Conservation (phyloP, 2,329 filamentous ascomycete species). For the Verticillium nonalfalfae region DNA sequence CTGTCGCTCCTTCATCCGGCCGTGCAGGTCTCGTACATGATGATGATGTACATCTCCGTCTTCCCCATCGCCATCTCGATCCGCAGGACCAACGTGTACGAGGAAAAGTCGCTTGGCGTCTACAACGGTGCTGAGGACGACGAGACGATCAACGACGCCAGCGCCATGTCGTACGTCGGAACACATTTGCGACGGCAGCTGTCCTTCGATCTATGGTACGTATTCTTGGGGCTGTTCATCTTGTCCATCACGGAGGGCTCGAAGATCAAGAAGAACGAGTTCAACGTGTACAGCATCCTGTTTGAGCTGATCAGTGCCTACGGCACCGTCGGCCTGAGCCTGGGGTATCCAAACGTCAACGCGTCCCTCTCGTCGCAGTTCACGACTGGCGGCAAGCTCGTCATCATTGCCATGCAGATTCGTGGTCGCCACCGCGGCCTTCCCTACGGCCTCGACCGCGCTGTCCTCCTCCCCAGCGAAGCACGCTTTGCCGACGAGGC, state of each 20-base stretch:
- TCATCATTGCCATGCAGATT: conserved; percentile 64
- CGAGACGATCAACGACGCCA: conserved; percentile 44
- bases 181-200: conserved; percentile 88
- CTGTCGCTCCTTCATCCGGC: conserved; percentile 76
- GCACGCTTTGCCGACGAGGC: conserved; percentile 47
- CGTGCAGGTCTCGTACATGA: conserved; percentile 87
- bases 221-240: conserved; percentile 89
- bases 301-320: conserved; percentile 90
- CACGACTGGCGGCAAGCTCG: conserved; percentile 62
- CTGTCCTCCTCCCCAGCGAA: conserved; percentile 53
- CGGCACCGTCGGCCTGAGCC: conserved; percentile 85
- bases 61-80: conserved; percentile 96
- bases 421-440: conserved; percentile 63
- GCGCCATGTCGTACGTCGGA: conserved; percentile 75
- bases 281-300: conserved; percentile 63
- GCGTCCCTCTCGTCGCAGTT: conserved; percentile 82
- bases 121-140: conserved; percentile 48
- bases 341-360: conserved; percentile 73
- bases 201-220: conserved; percentile 96
- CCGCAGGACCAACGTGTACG: conserved; percentile 91
- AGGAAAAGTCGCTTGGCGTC: conserved; percentile 79
- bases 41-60: conserved; percentile 99
- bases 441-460: conserved; percentile 60
- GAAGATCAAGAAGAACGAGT: conserved; percentile 56
- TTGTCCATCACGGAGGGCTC: conserved; percentile 81